Evolutionary conservation across 164 flowering plant genomes (phyloP).

Genomic region (Taxillus chinensis): DNA sequence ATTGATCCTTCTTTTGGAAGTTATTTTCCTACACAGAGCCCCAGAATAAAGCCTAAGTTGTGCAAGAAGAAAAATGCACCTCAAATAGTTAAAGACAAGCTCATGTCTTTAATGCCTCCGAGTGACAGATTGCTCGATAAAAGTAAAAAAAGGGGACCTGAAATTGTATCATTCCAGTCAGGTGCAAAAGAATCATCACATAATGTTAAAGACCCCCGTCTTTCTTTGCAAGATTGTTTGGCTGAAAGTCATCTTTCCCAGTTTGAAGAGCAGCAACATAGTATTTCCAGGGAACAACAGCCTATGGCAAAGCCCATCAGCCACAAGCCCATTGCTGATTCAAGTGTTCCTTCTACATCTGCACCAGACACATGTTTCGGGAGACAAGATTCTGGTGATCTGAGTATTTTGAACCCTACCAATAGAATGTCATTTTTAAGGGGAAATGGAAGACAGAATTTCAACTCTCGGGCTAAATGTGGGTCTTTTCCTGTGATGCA

Average conservation of each 20-base stretch:
- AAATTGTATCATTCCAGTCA: conserved; percentile 6
- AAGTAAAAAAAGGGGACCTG: conserved; percentile 8
- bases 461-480: conserved; percentile 8
- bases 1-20: conserved; percentile 12
- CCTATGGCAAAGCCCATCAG: conserved; percentile 8
- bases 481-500: conserved; percentile 11
- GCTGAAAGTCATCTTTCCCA: conserved; percentile 10
- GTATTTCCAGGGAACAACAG: conserved; percentile 10
- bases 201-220: conserved; percentile 14
- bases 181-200: conserved; percentile 5
- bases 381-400: conserved; percentile 5
- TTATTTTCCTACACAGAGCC: conserved; percentile 9
- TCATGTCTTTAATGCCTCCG: conserved; percentile 13
- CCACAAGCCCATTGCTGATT: conserved; percentile 7
- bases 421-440: conserved; percentile 6
- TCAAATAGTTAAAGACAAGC: conserved; percentile 12
- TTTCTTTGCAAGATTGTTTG: conserved; percentile 16
- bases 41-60: conserved; percentile 8
- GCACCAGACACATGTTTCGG: conserved; percentile 1
- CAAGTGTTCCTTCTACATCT: conserved; percentile 13
- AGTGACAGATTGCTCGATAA: conserved; percentile 11
- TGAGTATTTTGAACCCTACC: conserved; percentile 4
- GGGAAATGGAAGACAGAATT: conserved; percentile 18
- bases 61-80: conserved; percentile 27
- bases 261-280: conserved; percentile 10